Base-by-base conservation (phyloP, 495 filamentous ascomycete species). In the Aspergillus hancockii region DNA sequence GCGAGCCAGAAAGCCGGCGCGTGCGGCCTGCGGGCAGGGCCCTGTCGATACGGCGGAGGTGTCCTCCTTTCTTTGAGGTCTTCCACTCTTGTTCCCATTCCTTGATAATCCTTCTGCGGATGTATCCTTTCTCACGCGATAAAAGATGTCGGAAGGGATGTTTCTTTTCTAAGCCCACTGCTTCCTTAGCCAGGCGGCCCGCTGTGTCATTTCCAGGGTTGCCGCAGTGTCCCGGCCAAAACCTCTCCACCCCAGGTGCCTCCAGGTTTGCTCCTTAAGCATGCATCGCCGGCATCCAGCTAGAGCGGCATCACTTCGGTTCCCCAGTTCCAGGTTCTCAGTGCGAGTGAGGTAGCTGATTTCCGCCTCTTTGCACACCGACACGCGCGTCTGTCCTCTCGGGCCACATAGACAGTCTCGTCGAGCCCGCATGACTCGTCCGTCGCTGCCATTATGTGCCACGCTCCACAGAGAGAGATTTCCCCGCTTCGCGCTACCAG, bases 191-290 rank as follows among this genome's bases (percentile, higher is more conserved):
- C n/a, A n/a, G n/a, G n/a, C n/a, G n/a, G n/a, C n/a, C n/a, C n/a
- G n/a, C n/a, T n/a, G n/a, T n/a, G n/a, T n/a, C n/a, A n/a, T n/a
- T n/a, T n/a, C n/a, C n/a, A n/a, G n/a, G n/a, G n/a, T n/a, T n/a
- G n/a, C n/a, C n/a, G n/a, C n/a, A n/a, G n/a, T n/a, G 46, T 19
- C 22, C 46, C 46, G 46, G 7, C 21, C 21, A 49, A 49, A 49
- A 49, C 46, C 46, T 49, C 19, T 49, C 22, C n/a, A 23, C 46
- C 46, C 46, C 22, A 49, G 21, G 46, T 49, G 46, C 25, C 46
- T 49, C 46, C 46, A 49, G 46, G 46, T 49, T 49, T 49, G 46
- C 46, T 49, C 21, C 46, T 49, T 49, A 49, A 49, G 46, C 46
- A 49, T 49, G 19, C 22, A 49, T 49, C 46, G 25, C 46, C 19